A percentile compares a stretch with the other conserved stretches of the same genome.
phyloP scores from a whole-genome alignment of 2,329 filamentous ascomycete genomes.

The Chaetomium olivaceum region DNA sequence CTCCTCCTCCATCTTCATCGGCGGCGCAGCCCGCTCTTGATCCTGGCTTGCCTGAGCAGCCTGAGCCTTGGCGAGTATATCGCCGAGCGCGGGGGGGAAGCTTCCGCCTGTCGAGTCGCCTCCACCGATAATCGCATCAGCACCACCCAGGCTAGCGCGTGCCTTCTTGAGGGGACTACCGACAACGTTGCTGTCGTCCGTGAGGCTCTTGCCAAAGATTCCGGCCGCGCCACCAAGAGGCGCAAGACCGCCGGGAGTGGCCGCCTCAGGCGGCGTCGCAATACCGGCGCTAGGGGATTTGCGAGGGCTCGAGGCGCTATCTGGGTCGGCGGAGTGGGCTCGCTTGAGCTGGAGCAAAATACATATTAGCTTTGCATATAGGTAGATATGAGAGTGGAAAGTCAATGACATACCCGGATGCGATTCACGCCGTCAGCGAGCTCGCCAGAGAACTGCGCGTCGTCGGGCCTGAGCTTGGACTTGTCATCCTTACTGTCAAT shows the following conservation, averaged over 20 bases:
- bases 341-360: slow-evolving; percentile 66
- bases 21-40: slow-evolving; percentile 28
- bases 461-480: slow-evolving; percentile 65
- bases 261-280: slow-evolving; percentile 43
- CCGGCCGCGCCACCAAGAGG: slow-evolving; percentile 38
- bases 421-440: slow-evolving; percentile 78
- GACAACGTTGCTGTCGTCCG: slow-evolving; percentile 50
- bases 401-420: slow-evolving; percentile 64
- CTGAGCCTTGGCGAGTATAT: slow-evolving; percentile 44
- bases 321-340: slow-evolving; percentile 72
- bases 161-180: slow-evolving; percentile 78
- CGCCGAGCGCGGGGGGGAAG: slow-evolving; percentile 44
- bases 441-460: slow-evolving; percentile 70
- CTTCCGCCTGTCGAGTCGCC: slow-evolving; percentile 3
- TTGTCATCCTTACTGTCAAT: slow-evolving; percentile 62
- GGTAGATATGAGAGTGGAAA: not conserved
- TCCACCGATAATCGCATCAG: slow-evolving; percentile 35
- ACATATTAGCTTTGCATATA: slow-evolving; percentile 31
- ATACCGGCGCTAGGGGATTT: slow-evolving; percentile 49
- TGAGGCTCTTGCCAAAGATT: slow-evolving; percentile 47
- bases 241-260: slow-evolving; percentile 23
- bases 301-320: slow-evolving; percentile 48
- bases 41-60: slow-evolving; percentile 35
- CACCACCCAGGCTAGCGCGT: slow-evolving; percentile 60
- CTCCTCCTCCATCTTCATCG: slow-evolving; percentile 39